Evolutionary conservation across 768 basidiomycete species (phyloP).

Genomic region (Cyathus striatus): DNA sequence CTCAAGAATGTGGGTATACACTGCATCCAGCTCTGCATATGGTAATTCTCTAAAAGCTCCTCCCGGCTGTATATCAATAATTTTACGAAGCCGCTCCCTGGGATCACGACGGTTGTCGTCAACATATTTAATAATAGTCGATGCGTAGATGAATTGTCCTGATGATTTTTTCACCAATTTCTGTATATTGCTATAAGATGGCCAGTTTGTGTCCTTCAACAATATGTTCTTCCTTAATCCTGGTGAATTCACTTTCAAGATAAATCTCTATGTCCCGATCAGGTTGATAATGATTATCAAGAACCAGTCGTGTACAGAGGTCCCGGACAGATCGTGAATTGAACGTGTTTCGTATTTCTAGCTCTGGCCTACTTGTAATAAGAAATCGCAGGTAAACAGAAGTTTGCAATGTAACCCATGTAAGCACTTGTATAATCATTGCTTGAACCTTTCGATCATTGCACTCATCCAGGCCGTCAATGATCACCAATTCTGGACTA

Average conservation of each 20-base stretch:
- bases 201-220: not conserved
- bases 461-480: slow-evolving; percentile 21
- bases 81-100: too few species aligned
- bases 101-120: too few species aligned
- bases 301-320: not conserved
- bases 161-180: not conserved
- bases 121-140: not conserved
- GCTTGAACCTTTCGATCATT: not conserved
- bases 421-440: not conserved
- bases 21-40: too few species aligned
- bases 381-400: not conserved
- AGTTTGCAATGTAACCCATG: not conserved
- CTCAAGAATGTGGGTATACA: too few species aligned
- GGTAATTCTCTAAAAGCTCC: too few species aligned
- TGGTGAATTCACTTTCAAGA: not conserved
- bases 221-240: not conserved
- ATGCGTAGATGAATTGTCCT: too few species aligned
- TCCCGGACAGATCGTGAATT: not conserved
- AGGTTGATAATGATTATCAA: not conserved
- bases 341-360: not conserved
- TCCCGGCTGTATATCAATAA: too few species aligned
- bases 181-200: not conserved
- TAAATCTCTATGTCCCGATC: not conserved
- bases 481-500: slow-evolving; percentile 8
- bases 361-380: not conserved